Base-by-base conservation (phyloP, 768 basidiomycete genomes). In the Dacryopinax spathularia region DNA sequence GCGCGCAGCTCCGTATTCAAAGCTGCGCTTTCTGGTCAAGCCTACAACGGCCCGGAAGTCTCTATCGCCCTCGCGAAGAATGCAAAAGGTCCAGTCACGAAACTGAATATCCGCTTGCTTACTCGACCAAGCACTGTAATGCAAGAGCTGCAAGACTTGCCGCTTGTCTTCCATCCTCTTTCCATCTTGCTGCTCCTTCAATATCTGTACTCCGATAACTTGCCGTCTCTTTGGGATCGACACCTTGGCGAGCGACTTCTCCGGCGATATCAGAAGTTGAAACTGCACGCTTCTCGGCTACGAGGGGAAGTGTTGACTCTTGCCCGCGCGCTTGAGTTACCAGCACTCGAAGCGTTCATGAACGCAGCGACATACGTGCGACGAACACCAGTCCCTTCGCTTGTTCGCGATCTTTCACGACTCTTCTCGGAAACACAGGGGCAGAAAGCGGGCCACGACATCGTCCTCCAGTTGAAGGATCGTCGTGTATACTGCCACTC, bases 151-250 rank as follows among this genome's bases (percentile, higher is more conserved):
- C 60, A 41, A 31, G 41, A 33, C 34, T 36, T 37, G 60, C 31
- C 60, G 15, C 37, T 44, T 33, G 63, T 88, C 1, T 83, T 82
- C 65, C 81, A 84, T 44, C 79, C 86, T 0, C 74, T 94, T 6
- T 76, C 90, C 0, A 73, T 87, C 16, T 80, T 96, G 16, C 79
- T 95, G 22, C 76, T 97, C 20, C 72, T 96, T 20, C 80, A 84
- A 25, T 97, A 92, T 69, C 73, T 97, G n/a, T 97, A 97, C 73
- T 81, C 88, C 1, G 95, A 99, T 71, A 81, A 85, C 37, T 73
- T 94, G 1, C 76, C 90, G 12, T 84, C 90, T 0, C 72, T 93
- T 15, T 94, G 92, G 90, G 93, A 98, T 71, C 77, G 79, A 13
- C 82, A 91, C 18, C 78, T 89, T 12, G 78, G 75, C 6, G 48